Percentiles rank a stretch among this genome's conserved stretches.
phyloP scores from a whole-genome alignment of 2,329 filamentous ascomycete species.

The Scedosporium minutisporum region DNA sequence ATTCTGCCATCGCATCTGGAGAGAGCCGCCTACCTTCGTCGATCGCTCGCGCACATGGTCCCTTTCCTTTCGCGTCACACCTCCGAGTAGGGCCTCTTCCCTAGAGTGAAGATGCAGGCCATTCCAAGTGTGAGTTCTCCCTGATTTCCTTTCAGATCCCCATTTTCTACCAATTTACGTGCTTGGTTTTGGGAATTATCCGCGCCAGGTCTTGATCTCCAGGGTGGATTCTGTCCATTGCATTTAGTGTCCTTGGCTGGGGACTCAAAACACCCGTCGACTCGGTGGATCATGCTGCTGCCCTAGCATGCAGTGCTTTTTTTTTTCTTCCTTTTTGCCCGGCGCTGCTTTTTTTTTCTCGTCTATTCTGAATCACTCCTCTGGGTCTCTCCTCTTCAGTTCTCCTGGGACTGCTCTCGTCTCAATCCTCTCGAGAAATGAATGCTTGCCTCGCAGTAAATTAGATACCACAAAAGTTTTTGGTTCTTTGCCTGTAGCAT shows the following conservation, averaged over 20 bases:
- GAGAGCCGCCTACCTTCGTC: slow-evolving; percentile 16
- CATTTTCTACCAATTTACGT: slow-evolving; percentile 6
- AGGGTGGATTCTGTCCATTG: background rate
- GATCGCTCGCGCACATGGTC: slow-evolving; percentile 15
- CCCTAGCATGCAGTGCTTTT: slow-evolving; percentile 2
- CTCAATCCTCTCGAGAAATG: background rate
- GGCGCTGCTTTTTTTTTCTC: background rate
- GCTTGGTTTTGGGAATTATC: background rate
- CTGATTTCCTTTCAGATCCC: slow-evolving; percentile 8
- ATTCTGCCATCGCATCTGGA: background rate
- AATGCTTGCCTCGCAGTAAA: background rate
- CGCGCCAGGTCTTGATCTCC: background rate
- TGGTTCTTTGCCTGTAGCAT: background rate
- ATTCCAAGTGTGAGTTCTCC: slow-evolving; percentile 39
- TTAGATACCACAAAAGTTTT: background rate
- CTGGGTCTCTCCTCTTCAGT: background rate
- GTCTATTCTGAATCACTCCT: no score
- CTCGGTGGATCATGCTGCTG: background rate
- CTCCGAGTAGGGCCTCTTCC: slow-evolving; percentile 23
- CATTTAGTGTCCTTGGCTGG: background rate
- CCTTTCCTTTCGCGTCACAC: slow-evolving; percentile 20
- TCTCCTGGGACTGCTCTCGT: background rate
- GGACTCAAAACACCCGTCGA: background rate
- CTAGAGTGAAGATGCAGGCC: slow-evolving; percentile 41
- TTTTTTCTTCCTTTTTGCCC: background rate